Evolutionary conservation across 495 filamentous ascomycete species (phyloP), one percentile per base, ranked within the genome.

Genomic region (Penicillium egyptiacum): DNA sequence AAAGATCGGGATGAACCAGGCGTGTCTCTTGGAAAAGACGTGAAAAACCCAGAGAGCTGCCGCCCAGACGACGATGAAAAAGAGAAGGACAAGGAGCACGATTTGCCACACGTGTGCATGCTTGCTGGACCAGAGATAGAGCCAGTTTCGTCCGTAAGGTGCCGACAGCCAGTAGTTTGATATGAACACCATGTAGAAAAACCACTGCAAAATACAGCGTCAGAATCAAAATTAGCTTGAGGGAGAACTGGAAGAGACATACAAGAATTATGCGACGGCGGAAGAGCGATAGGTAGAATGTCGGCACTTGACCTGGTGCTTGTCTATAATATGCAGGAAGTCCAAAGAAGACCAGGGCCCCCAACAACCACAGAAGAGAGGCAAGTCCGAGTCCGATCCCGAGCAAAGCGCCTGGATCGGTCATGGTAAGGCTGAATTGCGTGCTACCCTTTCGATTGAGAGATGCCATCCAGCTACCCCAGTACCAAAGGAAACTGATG

Each of bases 301-400:
- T 77, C 1, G 88, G 88, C 0, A 90, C 82, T 37, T 80, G 80
- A 57, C 86, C 88, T 4, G 88, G 87, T 8, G 78, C 71, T 62
- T 87, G 85, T 51, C 82, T 74, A 50, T 79, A 79, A 53, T 78
- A 79, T 44, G 73, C 70, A 17, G 76, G 76, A 30, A 79, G 64
- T 30, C 76, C 76, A 41, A 77, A 72, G 51, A 70, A 63, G 7
- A 79, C 37, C 20, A 79, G 52, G 17, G 75, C 56, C 20, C 75
- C 76, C 20, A 79, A 55, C 2, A 43, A 62, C 70, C 73, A 79
- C 62, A 77, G 68, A 83, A 86, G 69, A 85, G 83, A 35, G 76
- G 79, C 62, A n/a, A 76, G 30, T 2, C 74, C 74, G n/a, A 78
- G 51, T 54, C 79, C 81, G 20, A 86, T 70, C 22, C 66, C 65